Base-by-base conservation (phyloP, 768 basidiomycete genomes). In the Botryobasidium botryosum region DNA sequence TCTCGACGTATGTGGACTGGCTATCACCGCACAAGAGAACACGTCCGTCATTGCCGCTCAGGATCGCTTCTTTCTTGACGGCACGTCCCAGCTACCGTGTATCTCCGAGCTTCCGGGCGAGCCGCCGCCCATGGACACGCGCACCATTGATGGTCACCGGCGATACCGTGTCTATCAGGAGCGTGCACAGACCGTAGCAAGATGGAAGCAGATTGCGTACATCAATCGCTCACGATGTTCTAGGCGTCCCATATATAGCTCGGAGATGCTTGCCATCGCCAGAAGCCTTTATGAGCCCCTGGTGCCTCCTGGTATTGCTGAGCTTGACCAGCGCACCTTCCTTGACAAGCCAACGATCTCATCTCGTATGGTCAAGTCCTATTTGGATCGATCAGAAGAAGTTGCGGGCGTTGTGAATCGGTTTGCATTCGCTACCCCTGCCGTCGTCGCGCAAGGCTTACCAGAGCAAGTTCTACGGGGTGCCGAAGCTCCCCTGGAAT, bases 381-480 rank as follows among this genome's bases (percentile, higher is more conserved):
- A 77, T 52, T 61, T 62, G 6, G 58, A 66, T 12, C 74, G 88
- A 10, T 71, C 72, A 2, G 61, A 69, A 35, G 67, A 70, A 1
- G 65, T 79, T 61, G 62, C 65, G 2, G 57, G 59, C 17, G 49
- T 70, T 17, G 60, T 92, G 42, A 72, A 81, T 44, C 64, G 61
- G 20, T 96, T 92, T 55, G 75, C 79, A 1, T 86, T 86, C 52
- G 74, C 72, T 17, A 90, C 88, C 0, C 85, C 90, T 1, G 54
- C 74, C 1, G 85, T 71, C 0, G 77, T 90, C 13, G 80, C 82
- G 10, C 63, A 68, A 24, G 87, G 90, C 59, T 56, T 94, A 40
- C 71, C 85, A 10, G 25, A 13, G 12, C 23, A 8, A 13, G 20
- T 33, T 24, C 18, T 46, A 46, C 32, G 43, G 1, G 25, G 1